A percentile compares a stretch with the other conserved stretches of the same genome.
phyloP scores from a whole-genome alignment of 768 basidiomycete species.

The Clitopilus passeckerianus region DNA sequence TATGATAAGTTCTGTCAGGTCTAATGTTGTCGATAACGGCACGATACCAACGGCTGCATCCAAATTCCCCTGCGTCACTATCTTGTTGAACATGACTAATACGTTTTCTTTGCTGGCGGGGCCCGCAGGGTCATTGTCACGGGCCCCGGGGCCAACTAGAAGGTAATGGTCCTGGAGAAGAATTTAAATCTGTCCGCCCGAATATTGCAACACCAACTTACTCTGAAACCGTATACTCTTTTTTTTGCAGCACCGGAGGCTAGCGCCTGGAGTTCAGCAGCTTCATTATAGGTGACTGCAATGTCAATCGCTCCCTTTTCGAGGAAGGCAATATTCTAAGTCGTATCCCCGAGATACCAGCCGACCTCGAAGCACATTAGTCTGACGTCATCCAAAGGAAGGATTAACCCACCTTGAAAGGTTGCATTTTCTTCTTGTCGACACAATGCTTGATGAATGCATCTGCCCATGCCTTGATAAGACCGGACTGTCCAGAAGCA shows the following conservation, averaged over 20 bases:
- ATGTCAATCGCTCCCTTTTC: constrained; percentile 38
- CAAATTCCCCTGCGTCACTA: constrained; percentile 38
- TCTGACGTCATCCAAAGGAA: neutral
- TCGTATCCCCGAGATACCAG: constrained; percentile 56
- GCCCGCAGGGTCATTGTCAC: constrained; percentile 32
- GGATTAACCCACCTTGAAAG: constrained; percentile 24
- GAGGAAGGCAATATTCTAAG: constrained; percentile 39
- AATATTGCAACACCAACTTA: constrained; percentile 14
- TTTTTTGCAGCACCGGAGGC: constrained; percentile 22
- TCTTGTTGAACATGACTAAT: constrained; percentile 40
- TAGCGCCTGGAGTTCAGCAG: constrained; percentile 37
- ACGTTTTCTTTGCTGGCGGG: constrained; percentile 26
- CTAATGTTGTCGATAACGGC: too few relatives aligned
- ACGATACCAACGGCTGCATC: constrained; percentile 28
- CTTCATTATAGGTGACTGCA: constrained; percentile 48
- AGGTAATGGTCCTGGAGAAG: constrained; percentile 41
- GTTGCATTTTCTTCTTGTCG: constrained; percentile 18
- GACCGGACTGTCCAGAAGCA: constrained; percentile 45
- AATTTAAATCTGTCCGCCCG: neutral
- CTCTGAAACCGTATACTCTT: constrained; percentile 40
- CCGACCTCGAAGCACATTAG: constrained; percentile 30
- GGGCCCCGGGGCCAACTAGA: constrained; percentile 38
- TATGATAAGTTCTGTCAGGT: constrained; percentile 6
- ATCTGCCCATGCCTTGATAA: constrained; percentile 42
- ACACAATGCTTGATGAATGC: constrained; percentile 38